Evolutionary conservation across 2,329 filamentous ascomycete species (phyloP).

Genomic region (Beauveria caledonica): DNA sequence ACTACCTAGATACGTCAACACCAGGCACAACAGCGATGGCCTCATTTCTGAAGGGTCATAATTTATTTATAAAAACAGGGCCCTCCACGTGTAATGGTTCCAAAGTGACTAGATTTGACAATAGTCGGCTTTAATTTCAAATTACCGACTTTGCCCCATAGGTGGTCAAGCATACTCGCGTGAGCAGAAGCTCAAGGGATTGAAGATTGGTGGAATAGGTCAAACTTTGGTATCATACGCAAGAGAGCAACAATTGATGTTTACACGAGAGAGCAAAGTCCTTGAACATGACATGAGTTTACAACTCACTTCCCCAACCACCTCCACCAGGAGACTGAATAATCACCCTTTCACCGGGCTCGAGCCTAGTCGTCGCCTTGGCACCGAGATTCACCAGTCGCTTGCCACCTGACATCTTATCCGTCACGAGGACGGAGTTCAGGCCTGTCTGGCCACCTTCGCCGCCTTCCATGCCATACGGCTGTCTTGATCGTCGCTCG

Average conservation of each 20-base stretch:
- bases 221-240: neutral
- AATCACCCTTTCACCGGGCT: slow-evolving; percentile 51
- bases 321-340: slow-evolving; percentile 55
- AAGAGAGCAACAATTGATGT: neutral
- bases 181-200: too few species aligned
- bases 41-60: too few species aligned
- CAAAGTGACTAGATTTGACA: too few species aligned
- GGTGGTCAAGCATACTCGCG: too few species aligned
- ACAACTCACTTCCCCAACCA: slow-evolving; percentile 41
- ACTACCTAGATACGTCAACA: too few species aligned
- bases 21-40: too few species aligned
- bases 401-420: slow-evolving; percentile 14
- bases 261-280: neutral
- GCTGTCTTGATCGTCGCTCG: slow-evolving; percentile 63
- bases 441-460: slow-evolving; percentile 58
- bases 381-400: slow-evolving; percentile 47
- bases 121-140: too few species aligned
- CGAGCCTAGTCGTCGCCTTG: slow-evolving; percentile 52
- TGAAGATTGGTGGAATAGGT: too few species aligned
- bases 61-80: too few species aligned
- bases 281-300: neutral
- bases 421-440: slow-evolving; percentile 35
- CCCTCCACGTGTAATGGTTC: too few species aligned
- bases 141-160: too few species aligned
- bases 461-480: slow-evolving; percentile 68